Base-by-base conservation (phyloP, 2,329 filamentous ascomycete species). In the Fusarium acutatum region DNA sequence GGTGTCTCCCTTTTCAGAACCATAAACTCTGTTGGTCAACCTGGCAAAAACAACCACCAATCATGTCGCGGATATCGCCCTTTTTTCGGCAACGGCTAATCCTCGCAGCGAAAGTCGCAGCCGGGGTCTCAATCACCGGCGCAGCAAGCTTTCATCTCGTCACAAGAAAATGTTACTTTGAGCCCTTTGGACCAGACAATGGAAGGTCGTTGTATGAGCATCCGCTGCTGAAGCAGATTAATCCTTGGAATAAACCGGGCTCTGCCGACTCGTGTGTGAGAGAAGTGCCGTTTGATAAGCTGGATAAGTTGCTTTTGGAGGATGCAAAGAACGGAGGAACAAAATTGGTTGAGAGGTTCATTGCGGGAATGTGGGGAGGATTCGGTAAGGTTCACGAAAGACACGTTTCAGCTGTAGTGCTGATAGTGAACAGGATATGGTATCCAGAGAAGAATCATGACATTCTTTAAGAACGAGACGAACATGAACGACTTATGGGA, bases 211-310 rank as follows among this genome's bases (percentile, higher is more conserved):
- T 76, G 2, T 76, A 75, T 17, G 26, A 22, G 1, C 71, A 77
- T 38, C 49, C 75, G 0, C 22, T 75, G 2, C 32, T 77, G 3
- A 70, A 63, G 32, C 50, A 73, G 24, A 68, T 63, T 1, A 77
- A 77, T 22, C 75, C 73, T 1, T 72, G 71, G 63, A 68, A 77
- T 12, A 77, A 77, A 14, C 71, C 75, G 1, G 52, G 44, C 0
- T 73, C 71, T 2, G 43, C 68, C 11, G 75, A 77, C 26, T 77
- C 70, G 2, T 75, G 73, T 5, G 73, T 77, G 13, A 64, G 71
- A 6, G 66, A 60, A 8, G 61, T 76, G 2, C 49, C 71, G 3
- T 72, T 75, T 9, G 38, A 58, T 0, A 53, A 60, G 11, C 20
- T 77, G 1, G 60, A 66, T 13, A 44, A 38, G 4, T 34, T 38